Percentiles rank a stretch among this genome's conserved stretches.
phyloP scores from a whole-genome alignment of 2,329 filamentous ascomycete species.

The Neofusicoccum parvum region DNA sequence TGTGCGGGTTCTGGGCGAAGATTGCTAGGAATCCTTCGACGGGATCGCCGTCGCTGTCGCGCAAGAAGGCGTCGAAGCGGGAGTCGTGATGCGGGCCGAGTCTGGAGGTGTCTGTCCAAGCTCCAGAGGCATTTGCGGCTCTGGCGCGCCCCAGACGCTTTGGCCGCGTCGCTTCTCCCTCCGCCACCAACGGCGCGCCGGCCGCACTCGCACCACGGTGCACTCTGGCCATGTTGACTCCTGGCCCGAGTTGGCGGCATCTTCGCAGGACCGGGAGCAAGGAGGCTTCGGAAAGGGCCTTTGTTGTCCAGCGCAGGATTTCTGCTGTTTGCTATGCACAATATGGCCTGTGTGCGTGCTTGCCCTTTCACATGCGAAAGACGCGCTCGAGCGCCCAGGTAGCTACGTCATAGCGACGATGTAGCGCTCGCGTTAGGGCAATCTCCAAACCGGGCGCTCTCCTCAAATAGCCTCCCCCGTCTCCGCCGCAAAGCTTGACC shows the following conservation, averaged over 20 bases:
- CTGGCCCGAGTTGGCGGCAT: not conserved
- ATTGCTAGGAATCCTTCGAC: not conserved
- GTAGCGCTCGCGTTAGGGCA: not conserved
- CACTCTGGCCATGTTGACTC: not conserved
- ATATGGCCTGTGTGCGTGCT: not conserved
- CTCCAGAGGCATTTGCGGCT: not conserved
- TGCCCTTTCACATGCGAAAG: slow-evolving; percentile 9
- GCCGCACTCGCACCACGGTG: not conserved
- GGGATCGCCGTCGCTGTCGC: slow-evolving; percentile 6
- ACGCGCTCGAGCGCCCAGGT: not conserved
- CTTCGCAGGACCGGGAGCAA: not conserved
- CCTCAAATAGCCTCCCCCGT: not conserved
- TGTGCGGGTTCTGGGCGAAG: not conserved
- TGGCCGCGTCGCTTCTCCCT: not conserved
- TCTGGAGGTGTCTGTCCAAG: not conserved
- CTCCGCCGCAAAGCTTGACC: not conserved
- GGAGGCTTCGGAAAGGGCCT: not conserved
- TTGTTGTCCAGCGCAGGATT: not conserved
- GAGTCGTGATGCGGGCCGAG: not conserved
- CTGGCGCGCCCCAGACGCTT: not conserved
- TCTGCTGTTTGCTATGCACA: not conserved
- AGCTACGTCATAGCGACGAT: slow-evolving; percentile 10
- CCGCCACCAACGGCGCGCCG: not conserved
- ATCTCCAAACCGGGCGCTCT: not conserved
- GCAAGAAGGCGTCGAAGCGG: not conserved